Percentiles rank a stretch among this genome's conserved stretches.
Evolutionary conservation across 2,329 filamentous ascomycete genomes (phyloP).

Genomic region (Beauveria scarabaeidicola): DNA sequence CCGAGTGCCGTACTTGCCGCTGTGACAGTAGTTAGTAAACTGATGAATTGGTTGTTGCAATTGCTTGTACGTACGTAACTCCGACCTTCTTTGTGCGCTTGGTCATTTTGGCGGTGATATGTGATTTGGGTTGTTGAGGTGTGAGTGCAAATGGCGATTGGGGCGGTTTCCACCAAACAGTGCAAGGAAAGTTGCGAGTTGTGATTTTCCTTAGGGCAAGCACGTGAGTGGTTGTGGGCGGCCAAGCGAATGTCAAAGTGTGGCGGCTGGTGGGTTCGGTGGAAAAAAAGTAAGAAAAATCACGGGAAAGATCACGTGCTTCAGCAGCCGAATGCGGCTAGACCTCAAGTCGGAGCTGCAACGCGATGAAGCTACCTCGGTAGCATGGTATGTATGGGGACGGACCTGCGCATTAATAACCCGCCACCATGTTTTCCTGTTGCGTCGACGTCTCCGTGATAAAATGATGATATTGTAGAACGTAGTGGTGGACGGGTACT

Average conservation of each 20-base stretch:
- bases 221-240: constrained; percentile 26
- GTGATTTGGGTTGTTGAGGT: constrained; percentile 26
- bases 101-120: constrained; percentile 65
- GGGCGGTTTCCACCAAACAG: constrained; percentile 23
- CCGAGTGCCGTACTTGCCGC: constrained; percentile 91
- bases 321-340: background rate
- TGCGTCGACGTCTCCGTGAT: constrained; percentile 1
- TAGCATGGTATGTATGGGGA: background rate
- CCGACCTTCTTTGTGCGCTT: constrained; percentile 97
- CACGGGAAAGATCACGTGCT: constrained; percentile 7
- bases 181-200: constrained; percentile 22
- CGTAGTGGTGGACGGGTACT: background rate
- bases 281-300: background rate
- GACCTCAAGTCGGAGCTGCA: background rate
- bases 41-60: background rate
- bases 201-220: constrained; percentile 35
- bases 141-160: constrained; percentile 22
- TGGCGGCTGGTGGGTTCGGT: background rate
- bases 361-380: background rate
- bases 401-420: background rate
- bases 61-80: constrained; percentile 55
- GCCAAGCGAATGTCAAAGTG: constrained; percentile 8
- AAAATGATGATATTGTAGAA: background rate
- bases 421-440: constrained; percentile 4
- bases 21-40: constrained; percentile 25